Base-by-base conservation (phyloP, 2,329 filamentous ascomycete species). In the Setomelanomma holmii region DNA sequence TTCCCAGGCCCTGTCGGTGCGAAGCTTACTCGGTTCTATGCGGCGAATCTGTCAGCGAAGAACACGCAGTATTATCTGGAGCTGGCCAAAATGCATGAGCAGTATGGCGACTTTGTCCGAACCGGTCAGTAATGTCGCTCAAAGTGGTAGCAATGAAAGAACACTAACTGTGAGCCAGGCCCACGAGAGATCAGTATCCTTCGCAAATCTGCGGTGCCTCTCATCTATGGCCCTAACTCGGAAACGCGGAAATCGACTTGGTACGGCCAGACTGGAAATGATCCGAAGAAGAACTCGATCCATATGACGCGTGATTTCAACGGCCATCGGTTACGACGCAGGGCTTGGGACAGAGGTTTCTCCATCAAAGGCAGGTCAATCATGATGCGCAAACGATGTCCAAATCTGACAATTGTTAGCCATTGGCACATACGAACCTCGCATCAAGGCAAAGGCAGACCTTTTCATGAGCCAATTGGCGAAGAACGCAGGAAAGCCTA, bases 81-180 rank as follows among this genome's bases (percentile, higher is more conserved):
- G 22, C 20, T 73, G 6, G 60, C 54, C 4, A 58, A 56, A 33
- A 49, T 74, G 49, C 72, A 75, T 46, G 40, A 54, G 0, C 47
- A 61, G 30, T 73, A 75, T 53, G 73, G 73, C 19, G 66, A 74
- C 38, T 67, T 73, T 53, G 66, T 75, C 5, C 66, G 71, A 22
- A 69, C 65, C 8, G 73, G 73, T 72, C 54, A 53, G 45, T 50
- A 17, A 24, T 16, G 27, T 40, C 46, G 23, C 38, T 56, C 3
- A 58, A 40, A 8, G 19, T 12, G 7, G 2, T 40, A 22, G 5
- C 19, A 10, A 10, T 30, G 27, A 30, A 30, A 10, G 5, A 14
- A 6, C 12, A 30, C 8, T 14, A 14, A 17, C 12, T n/a, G 24
- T 10, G 12, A 36, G n/a, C 8, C 21, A 62, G 60, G 57, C 1